Evolutionary conservation across 768 basidiomycete genomes (phyloP), one percentile per base, ranked within the genome.

Genomic region (Boletellus ananas): DNA sequence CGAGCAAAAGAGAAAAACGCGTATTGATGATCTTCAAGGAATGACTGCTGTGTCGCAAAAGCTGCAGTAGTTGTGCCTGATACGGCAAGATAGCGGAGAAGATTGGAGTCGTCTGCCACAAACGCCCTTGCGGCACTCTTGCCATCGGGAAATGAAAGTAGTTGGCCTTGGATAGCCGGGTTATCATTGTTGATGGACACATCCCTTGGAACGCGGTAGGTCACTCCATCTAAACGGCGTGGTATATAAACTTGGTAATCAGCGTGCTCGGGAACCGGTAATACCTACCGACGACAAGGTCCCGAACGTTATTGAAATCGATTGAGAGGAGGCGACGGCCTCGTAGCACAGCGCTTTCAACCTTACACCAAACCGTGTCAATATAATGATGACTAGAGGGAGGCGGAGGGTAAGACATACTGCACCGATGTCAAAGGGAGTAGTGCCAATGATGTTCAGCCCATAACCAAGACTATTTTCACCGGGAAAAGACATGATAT

Each of bases 31-130:
- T 16, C 10, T 29, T 40, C 38, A 35, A 47, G 45, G 27, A 51
- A 51, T 3, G 45, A 47, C 18, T 47, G 47, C 34, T 43, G 45
- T 18, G 50, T 38, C 12, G 50, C 45, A 34, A 35, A 47, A 8
- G 40, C n/a, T 16, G 16, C 50, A 4, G 50, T 47, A 6, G 40
- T 47, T 2, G 50, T 34, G 3, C 50, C 50, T 14, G 50, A 51
- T 10, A 51, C 45, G 17, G 50, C 50, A 3, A 47, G 47, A 45
- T 51, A 51, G 16, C 50, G 37, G 27, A 47, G 50, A 17, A 45
- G 39, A 39, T 36, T 42, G 11, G 45, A 6, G 33, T 16, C 36
- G 10, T 37, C 17, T 37, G 36, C 7, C 36, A 16, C 17, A 18
- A 37, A 37, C 36, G n/a, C 36, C n/a, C 36, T 37, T 17, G 36